A percentile compares a stretch with the other conserved stretches of the same genome.
phyloP scores from a whole-genome alignment of 2,329 filamentous ascomycete species.

The Aspergillus phoenicis region DNA sequence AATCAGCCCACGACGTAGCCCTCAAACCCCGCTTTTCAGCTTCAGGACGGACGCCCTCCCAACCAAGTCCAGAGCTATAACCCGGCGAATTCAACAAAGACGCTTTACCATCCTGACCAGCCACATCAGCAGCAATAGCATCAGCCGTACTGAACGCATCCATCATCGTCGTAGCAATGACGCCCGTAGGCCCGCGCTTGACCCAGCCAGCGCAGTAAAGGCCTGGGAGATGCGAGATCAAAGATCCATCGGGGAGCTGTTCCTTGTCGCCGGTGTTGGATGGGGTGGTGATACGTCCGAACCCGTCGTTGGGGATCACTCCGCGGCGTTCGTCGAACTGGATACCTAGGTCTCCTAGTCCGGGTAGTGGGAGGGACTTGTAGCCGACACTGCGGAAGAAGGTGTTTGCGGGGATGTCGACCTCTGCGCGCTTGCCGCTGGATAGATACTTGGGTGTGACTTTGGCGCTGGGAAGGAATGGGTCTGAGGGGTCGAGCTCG shows the following conservation, averaged over 20 bases:
- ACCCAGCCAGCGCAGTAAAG: constrained; percentile 97
- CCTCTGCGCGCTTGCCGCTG: constrained; percentile 51
- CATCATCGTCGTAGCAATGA: constrained; percentile 94
- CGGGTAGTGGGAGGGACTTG: constrained; percentile 74
- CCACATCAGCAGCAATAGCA: constrained; percentile 78
- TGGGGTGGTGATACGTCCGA: constrained; percentile 67
- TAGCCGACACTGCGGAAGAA: constrained; percentile 97
- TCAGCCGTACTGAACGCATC: constrained; percentile 91
- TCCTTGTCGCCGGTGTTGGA: constrained; percentile 24
- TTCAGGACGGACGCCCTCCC: constrained; percentile 72
- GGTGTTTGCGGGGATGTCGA: constrained; percentile 64
- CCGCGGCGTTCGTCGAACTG: constrained; percentile 75
- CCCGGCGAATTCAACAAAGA: constrained; percentile 52
- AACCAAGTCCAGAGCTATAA: constrained; percentile 60
- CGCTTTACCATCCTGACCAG: constrained; percentile 27
- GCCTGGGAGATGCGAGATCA: constrained; percentile 62
- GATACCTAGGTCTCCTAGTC: constrained; percentile 71
- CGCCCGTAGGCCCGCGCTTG: constrained; percentile 89
- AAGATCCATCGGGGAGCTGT: constrained; percentile 37
- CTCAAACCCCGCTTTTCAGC: constrained; percentile 58
- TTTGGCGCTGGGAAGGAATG: constrained; percentile 54
- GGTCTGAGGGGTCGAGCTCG: constrained; percentile 50
- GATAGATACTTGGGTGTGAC: constrained; percentile 50
- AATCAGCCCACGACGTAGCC: constrained; percentile 79
- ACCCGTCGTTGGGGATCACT: constrained; percentile 78